A percentile compares a stretch with the other conserved stretches of the same genome.
These are phyloP conservation scores for Davidsoniella virescens DNA, from an alignment of 2,329 filamentous ascomycete genomes.

Conservation along the genomic window DNA sequence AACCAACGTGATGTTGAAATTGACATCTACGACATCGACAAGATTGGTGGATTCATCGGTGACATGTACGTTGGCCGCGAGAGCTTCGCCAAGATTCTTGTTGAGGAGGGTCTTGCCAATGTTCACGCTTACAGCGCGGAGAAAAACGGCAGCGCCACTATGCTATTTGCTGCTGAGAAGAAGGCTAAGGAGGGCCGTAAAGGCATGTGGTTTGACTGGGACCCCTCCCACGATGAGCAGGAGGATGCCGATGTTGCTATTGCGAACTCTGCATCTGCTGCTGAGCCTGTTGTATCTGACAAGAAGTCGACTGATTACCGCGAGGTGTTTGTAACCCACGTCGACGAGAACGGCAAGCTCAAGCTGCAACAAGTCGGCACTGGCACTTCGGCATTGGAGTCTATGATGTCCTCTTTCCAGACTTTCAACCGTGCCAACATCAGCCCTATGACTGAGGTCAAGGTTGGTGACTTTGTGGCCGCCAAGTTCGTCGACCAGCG, in stretches of 20 bases:
- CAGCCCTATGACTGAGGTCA: conserved; percentile 60
- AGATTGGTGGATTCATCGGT: conserved; percentile 93
- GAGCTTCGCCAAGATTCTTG: conserved; percentile 81
- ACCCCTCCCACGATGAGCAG: conserved; percentile 68
- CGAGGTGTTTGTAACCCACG: conserved; percentile 80
- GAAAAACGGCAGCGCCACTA: conserved; percentile 75
- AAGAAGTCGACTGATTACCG: conserved; percentile 73
- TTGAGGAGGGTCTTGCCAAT: conserved; percentile 84
- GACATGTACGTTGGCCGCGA: conserved; percentile 86
- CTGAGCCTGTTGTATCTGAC: conserved; percentile 35
- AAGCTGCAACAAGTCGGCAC: conserved; percentile 85
- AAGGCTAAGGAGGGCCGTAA: conserved; percentile 78
- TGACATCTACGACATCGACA: conserved; percentile 87
- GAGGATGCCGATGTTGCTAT: conserved; percentile 35
- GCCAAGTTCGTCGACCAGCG: conserved; percentile 83
- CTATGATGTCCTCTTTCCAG: conserved; percentile 80
- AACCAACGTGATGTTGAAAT: conserved; percentile 94
- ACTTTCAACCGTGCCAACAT: conserved; percentile 83
- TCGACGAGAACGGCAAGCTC: conserved; percentile 65
- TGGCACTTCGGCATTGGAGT: conserved; percentile 69
- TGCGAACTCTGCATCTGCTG: conserved; percentile 32
- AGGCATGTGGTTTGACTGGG: conserved; percentile 86
- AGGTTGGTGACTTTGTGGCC: conserved; percentile 80
- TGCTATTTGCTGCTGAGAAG: conserved; percentile 76
- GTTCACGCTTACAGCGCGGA: conserved; percentile 94